Percentiles rank a stretch among this genome's conserved stretches.
Conservation (phyloP, 2,329 filamentous ascomycete species). For the Phaeosphaeriaceae sp. region DNA sequence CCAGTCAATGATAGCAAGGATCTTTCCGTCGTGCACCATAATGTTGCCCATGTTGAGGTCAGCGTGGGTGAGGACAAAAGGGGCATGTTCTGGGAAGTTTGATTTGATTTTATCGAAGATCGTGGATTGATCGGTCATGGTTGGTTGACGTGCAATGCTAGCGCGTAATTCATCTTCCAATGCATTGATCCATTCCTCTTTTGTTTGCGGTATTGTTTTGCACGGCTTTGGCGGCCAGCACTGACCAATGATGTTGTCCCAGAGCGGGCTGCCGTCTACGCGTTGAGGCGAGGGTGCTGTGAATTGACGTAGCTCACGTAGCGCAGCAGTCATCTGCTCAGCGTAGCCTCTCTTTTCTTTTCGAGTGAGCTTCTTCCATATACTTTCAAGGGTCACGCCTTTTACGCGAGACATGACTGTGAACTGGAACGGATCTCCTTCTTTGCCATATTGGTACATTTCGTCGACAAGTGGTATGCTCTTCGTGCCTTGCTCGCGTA, state of each 20-base stretch:
- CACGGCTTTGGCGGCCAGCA: slow-evolving; percentile 5
- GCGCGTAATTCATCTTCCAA: slow-evolving; percentile 12
- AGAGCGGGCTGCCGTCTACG: slow-evolving; percentile 14
- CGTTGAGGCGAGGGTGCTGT: slow-evolving; percentile 10
- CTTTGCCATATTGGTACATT: slow-evolving; percentile 3
- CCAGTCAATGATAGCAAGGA: slow-evolving; percentile 22
- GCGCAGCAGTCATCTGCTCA: slow-evolving; percentile 9
- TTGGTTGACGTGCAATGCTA: not conserved
- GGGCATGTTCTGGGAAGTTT: slow-evolving; percentile 7
- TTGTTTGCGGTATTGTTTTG: slow-evolving; percentile 10
- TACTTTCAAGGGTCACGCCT: not conserved
- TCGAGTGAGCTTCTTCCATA: slow-evolving; percentile 6
- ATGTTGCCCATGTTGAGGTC: slow-evolving; percentile 19
- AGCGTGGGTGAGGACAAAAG: slow-evolving; percentile 17
- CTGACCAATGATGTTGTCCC: slow-evolving; percentile 8
- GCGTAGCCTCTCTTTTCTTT: slow-evolving; percentile 10
- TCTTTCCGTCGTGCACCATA: slow-evolving; percentile 14
- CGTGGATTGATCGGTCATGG: not conserved
- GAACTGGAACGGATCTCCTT: slow-evolving; percentile 3
- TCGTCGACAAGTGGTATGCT: slow-evolving; percentile 11
- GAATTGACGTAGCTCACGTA: slow-evolving; percentile 14
- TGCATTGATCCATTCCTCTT: slow-evolving; percentile 16
- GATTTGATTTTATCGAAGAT: slow-evolving; percentile 8
- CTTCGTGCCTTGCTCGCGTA: slow-evolving; percentile 1
- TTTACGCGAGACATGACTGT: slow-evolving; percentile 13